phyloP scores from a whole-genome alignment of 768 basidiomycete genomes.

The Kwoniella sp. region DNA sequence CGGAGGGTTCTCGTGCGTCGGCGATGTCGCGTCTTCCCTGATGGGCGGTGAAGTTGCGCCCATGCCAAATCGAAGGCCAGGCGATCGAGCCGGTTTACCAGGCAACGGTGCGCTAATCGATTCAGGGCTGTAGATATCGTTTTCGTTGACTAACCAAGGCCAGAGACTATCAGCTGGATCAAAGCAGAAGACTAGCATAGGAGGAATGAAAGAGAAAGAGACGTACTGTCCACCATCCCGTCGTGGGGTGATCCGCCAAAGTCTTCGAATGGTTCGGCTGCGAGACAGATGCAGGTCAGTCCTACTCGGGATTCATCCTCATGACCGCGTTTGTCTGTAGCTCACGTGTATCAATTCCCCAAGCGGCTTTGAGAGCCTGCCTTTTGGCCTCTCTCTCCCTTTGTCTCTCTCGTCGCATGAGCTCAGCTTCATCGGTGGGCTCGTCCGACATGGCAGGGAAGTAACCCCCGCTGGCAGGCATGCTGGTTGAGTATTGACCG shows the following conservation, averaged over 20 bases:
- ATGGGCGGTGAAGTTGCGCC: constrained; percentile 32
- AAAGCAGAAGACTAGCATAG: neutral
- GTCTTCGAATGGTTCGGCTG: constrained; percentile 55
- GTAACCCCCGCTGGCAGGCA: constrained; percentile 53
- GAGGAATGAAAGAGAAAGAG: neutral
- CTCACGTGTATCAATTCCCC: constrained; percentile 55
- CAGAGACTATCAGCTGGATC: neutral
- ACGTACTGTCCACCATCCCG: constrained; percentile 42
- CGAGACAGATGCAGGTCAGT: neutral
- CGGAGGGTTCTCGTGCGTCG: constrained; percentile 23
- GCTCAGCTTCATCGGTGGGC: constrained; percentile 36
- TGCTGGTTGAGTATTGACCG: constrained; percentile 54
- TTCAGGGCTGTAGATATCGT: constrained; percentile 35
- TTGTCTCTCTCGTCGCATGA: constrained; percentile 45
- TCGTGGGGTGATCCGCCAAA: constrained; percentile 49
- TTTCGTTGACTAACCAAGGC: neutral
- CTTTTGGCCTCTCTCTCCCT: constrained; percentile 51
- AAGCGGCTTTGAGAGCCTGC: constrained; percentile 54
- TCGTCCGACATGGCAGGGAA: constrained; percentile 38
- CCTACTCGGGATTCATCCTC: too few relatives aligned
- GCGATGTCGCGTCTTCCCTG: constrained; percentile 31
- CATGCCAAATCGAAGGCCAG: constrained; percentile 40
- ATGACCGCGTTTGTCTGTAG: neutral
- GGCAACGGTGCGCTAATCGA: constrained; percentile 19
- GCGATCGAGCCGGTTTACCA: constrained; percentile 35